These are phyloP conservation scores for Borovskyia barvae DNA, from an alignment of 208 protist genomes.

Conservation along the genomic window DNA sequence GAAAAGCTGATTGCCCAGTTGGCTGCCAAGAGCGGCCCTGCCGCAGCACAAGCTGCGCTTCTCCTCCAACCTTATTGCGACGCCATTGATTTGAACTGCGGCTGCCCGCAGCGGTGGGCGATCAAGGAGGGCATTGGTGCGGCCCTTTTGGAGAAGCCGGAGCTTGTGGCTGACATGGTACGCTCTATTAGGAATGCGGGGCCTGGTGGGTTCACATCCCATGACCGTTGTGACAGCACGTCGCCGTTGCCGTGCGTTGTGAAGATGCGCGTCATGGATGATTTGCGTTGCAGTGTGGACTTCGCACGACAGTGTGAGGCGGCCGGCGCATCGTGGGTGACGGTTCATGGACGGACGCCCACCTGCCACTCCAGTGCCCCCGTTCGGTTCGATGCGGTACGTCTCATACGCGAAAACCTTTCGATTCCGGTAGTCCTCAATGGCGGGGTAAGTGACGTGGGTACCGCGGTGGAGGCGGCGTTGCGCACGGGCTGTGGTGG, in stretches of 20 bases:
- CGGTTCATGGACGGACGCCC: constrained; percentile 86
- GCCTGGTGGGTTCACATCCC: constrained; percentile 9
- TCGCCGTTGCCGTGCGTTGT: constrained; percentile 45
- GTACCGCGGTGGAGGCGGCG: constrained; percentile 44
- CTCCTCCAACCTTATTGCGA: constrained; percentile 71
- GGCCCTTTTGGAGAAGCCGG: constrained; percentile 66
- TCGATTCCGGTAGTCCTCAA: constrained; percentile 83
- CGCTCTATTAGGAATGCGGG: constrained; percentile 52
- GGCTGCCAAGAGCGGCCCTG: constrained; percentile 58
- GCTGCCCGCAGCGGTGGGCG: constrained; percentile 91
- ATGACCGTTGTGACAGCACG: neutral
- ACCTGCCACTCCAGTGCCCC: constrained; percentile 42
- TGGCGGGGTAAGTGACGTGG: constrained; percentile 63
- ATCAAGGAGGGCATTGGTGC: constrained; percentile 80
- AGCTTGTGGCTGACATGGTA: constrained; percentile 82
- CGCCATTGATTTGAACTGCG: constrained; percentile 92
- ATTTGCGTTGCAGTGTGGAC: constrained; percentile 72
- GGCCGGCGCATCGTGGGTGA: constrained; percentile 78
- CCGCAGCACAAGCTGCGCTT: constrained; percentile 49
- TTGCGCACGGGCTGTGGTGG: constrained; percentile 56
- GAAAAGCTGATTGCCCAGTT: constrained; percentile 83
- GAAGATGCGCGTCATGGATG: constrained; percentile 84
- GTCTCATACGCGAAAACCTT: constrained; percentile 57
- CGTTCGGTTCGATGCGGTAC: constrained; percentile 62
- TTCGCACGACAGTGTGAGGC: constrained; percentile 79